phyloP scores from a whole-genome alignment of 2,329 filamentous ascomycete genomes.

The Ceratocystis harringtonii region DNA sequence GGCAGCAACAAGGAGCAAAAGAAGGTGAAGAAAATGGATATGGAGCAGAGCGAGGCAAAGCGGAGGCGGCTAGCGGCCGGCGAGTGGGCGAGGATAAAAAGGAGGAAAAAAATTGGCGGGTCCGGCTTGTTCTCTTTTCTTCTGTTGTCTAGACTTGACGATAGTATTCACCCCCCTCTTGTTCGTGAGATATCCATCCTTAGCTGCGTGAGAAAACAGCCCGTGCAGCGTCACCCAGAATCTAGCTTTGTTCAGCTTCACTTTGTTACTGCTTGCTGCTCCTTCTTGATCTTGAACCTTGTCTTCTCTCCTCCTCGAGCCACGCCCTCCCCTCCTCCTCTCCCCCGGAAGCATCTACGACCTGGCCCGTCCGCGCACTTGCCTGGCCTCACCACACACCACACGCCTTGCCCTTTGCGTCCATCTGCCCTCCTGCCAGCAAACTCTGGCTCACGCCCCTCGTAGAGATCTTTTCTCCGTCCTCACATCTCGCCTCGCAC shows the following conservation, averaged over 20 bases:
- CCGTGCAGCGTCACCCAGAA: not conserved
- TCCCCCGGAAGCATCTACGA: not conserved
- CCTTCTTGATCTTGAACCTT: constrained; percentile 5
- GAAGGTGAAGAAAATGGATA: not conserved
- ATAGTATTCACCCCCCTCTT: constrained; percentile 2
- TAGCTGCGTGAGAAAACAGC: not conserved
- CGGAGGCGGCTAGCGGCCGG: not conserved
- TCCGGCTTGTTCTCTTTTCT: constrained; percentile 1
- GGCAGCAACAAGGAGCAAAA: constrained; percentile 5
- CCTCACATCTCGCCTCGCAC: not conserved
- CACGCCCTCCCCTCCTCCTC: constrained; percentile 3
- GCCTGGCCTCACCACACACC: not conserved
- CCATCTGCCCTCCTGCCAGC: not conserved
- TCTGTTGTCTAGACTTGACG: not conserved
- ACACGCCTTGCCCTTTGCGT: not conserved
- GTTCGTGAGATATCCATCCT: not conserved
- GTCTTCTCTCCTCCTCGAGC: constrained; percentile 6
- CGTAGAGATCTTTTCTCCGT: not conserved
- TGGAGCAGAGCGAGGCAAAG: not conserved
- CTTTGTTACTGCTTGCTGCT: not conserved
- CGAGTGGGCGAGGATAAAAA: constrained; percentile 7
- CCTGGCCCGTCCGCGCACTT: not conserved
- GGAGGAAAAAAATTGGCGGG: not conserved
- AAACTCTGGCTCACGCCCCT: not conserved
- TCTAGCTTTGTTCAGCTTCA: not conserved